Base-by-base conservation (phyloP, 1,139 yeast genomes). In the Scheffersomyces titani region DNA sequence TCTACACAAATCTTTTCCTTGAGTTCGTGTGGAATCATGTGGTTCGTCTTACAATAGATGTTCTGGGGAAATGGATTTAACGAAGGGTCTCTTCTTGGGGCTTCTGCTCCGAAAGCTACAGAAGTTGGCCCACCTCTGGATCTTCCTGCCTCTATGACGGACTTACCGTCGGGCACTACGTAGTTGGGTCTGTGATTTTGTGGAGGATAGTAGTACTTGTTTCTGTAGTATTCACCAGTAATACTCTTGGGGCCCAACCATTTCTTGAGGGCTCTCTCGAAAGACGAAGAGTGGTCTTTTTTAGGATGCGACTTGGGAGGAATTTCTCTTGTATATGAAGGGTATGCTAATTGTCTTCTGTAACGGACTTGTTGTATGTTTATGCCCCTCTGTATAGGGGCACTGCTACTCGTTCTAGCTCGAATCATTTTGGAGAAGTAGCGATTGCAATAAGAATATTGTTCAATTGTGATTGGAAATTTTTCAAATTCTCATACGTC, bases 191-290 rank as follows among this genome's bases (percentile, higher is more conserved):
- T 76, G 68, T 91, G 92, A 67, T 89, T 77, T 63, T 83, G 87
- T 18, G 93, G 88, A 16, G 96, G 88, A 63, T 82, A 80, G 65
- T 83, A 87, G 73, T 90, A 90, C 69, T 88, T 90, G 79, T 92
- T 93, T 67, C 85, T 75, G 62, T 80, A 79, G 74, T 91, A 90
- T 65, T 92, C 93, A 40, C 98, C 98, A 68, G 90, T 87, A 70
- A 85, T 83, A 72, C 92, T 92, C 70, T 80, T 84, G 46, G 96
- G 96, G 2, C 98, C 98, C 57, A 92, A 77, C 74, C 90, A 90
- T 60, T 76, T 78, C 64, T 77, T 79, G 74, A 83, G 66, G 59
- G 78, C 73, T 65, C 78, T 66, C 54, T 67, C 60, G 65, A 73
- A 70, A 57, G 62, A 62, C n/a, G 68, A 63, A 44, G 69, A 55